phyloP scores from a whole-genome alignment of 1,284 basidiomycete species.

The Exobasidium cylindrosporum region DNA sequence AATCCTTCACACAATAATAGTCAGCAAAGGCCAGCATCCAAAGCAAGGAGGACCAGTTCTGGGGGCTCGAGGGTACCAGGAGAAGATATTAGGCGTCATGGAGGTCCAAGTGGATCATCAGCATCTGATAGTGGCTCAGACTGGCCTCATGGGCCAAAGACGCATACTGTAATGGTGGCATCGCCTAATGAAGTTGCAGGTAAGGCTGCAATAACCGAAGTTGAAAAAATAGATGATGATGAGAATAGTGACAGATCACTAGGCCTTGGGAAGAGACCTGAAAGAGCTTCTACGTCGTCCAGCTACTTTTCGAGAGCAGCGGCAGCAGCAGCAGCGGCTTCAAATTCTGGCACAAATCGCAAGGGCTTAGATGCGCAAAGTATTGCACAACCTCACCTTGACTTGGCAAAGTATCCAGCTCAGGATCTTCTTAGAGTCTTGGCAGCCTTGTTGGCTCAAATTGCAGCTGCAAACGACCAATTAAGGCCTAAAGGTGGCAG shows the following conservation, averaged over 20 bases:
- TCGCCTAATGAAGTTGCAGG: too few relatives aligned
- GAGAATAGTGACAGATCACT: too few relatives aligned
- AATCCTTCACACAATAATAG: background rate
- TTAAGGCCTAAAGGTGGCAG: slow-evolving; percentile 36
- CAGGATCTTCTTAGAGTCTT: slow-evolving; percentile 76
- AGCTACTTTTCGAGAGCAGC: background rate
- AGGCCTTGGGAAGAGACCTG: background rate
- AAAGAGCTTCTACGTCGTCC: background rate
- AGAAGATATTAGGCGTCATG: background rate
- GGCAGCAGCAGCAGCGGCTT: background rate
- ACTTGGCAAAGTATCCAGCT: slow-evolving; percentile 62
- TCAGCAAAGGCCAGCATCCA: slow-evolving; percentile 5
- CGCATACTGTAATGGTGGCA: too few relatives aligned
- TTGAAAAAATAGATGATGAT: too few relatives aligned
- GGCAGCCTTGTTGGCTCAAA: slow-evolving; percentile 84
- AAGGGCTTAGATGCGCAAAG: background rate
- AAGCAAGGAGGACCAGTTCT: slow-evolving; percentile 15
- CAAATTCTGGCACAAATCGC: background rate
- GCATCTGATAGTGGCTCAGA: background rate
- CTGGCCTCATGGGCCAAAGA: slow-evolving; percentile 4
- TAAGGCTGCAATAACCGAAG: too few relatives aligned
- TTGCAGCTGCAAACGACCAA: slow-evolving; percentile 83
- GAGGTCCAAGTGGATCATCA: slow-evolving; percentile 7
- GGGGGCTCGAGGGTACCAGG: slow-evolving; percentile 14
- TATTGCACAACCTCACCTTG: slow-evolving; percentile 56